Conservation (phyloP, 352 stramenopile species). For the Pythium sp. region DNA sequence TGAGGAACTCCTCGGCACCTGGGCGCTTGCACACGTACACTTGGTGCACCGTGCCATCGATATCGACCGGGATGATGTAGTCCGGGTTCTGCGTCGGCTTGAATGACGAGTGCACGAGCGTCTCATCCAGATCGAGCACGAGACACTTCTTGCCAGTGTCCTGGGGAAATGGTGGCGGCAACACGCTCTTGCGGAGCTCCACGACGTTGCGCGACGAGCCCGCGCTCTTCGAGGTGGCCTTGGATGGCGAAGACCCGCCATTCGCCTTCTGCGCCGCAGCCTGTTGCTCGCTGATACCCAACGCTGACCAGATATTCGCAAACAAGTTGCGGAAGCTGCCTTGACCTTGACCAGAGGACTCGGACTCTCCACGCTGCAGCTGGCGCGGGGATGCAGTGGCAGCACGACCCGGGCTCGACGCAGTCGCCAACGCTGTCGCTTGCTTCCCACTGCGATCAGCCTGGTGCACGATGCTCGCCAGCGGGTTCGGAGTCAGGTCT, state of each 20-base stretch:
- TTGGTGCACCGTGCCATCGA: constrained; percentile 85
- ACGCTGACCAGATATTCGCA: constrained; percentile 62
- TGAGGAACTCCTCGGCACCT: constrained; percentile 95
- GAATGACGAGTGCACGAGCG: constrained; percentile 97
- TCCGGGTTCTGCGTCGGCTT: constrained; percentile 91
- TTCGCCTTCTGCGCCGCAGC: constrained; percentile 26
- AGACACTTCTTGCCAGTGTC: constrained; percentile 87
- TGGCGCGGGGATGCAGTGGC: constrained; percentile 20
- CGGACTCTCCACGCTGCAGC: constrained; percentile 25
- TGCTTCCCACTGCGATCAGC: constrained; percentile 62
- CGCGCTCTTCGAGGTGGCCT: constrained; percentile 18
- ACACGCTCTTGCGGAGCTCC: constrained; percentile 58
- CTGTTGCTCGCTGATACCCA: constrained; percentile 64
- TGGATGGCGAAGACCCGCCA: constrained; percentile 10
- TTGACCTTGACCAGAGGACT: constrained; percentile 20
- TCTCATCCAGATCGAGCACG: constrained; percentile 97
- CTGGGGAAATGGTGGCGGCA: constrained; percentile 34
- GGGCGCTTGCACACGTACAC: constrained; percentile 92
- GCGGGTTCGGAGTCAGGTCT: constrained; percentile 36
- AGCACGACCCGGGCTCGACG: constrained; percentile 12
- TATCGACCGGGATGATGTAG: constrained; percentile 97
- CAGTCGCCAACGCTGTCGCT: constrained; percentile 14
- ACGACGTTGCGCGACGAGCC: constrained; percentile 30
- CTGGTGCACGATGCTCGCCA: constrained; percentile 70
- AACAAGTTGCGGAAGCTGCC: constrained; percentile 65